A percentile compares a stretch with the other conserved stretches of the same genome.
Conservation (phyloP, 495 filamentous ascomycete species). For the Aspergillus baeticus region DNA sequence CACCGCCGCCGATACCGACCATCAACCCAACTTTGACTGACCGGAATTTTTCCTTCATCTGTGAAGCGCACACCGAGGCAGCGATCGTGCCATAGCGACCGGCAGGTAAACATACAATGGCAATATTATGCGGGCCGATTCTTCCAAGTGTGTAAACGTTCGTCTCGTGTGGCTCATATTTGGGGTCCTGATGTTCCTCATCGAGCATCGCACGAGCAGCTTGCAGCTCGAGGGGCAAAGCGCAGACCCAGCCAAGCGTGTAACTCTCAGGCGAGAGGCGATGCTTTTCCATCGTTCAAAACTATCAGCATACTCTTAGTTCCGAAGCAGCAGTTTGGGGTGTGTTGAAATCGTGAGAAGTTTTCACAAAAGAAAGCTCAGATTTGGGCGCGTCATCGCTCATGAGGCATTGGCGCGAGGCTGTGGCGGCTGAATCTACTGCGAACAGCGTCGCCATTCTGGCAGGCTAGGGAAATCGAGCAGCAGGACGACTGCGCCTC, state of each 20-base stretch:
- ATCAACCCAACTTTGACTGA: constrained; percentile 28
- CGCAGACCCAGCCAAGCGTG: constrained; percentile 35
- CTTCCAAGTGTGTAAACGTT: constrained; percentile 35
- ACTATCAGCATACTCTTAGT: background rate
- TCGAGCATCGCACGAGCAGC: constrained; percentile 31
- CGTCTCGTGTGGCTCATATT: constrained; percentile 12
- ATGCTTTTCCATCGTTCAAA: background rate
- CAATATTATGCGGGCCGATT: constrained; percentile 26
- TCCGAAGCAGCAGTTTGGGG: too few species aligned
- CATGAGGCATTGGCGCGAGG: too few species aligned
- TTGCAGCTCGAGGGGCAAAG: constrained; percentile 27
- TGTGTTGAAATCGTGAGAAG: too few species aligned
- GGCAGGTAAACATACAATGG: constrained; percentile 29
- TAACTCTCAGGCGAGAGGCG: constrained; percentile 14
- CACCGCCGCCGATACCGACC: constrained; percentile 37
- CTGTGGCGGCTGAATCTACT: too few species aligned
- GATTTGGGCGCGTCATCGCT: too few species aligned
- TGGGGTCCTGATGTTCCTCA: constrained; percentile 19
- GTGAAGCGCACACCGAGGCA: constrained; percentile 19
- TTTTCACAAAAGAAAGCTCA: too few species aligned
- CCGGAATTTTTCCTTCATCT: constrained; percentile 15
- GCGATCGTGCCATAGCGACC: constrained; percentile 25
- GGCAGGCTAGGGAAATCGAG: too few species aligned
- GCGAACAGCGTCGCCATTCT: too few species aligned
- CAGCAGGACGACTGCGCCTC: too few species aligned